These are phyloP conservation scores for Podaxis sp. DNA, from an alignment of 768 basidiomycete species.

Conservation along the genomic window DNA sequence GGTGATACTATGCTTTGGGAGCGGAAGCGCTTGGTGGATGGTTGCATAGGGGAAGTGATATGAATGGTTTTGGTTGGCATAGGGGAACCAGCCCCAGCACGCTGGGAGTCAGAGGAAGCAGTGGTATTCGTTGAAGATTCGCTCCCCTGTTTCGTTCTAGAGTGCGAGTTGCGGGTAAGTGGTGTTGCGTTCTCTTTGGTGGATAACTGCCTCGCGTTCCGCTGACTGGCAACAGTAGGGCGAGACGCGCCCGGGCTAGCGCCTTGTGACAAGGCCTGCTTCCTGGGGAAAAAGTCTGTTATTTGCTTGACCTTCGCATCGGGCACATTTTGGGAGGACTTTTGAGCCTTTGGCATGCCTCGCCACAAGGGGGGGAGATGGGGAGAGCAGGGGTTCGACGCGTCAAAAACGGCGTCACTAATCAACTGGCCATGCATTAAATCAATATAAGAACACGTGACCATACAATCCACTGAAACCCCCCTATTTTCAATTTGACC, in stretches of 20 bases:
- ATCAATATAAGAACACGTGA: conserved; percentile 10
- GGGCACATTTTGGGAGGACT: conserved; percentile 1
- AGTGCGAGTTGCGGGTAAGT: background rate
- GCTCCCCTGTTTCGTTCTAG: background rate
- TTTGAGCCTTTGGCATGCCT: conserved; percentile 11
- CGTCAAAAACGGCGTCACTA: conserved; percentile 1
- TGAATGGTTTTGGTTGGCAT: background rate
- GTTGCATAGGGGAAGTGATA: conserved; percentile 7
- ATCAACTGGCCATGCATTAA: background rate
- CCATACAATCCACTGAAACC: background rate
- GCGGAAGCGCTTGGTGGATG: conserved; percentile 8
- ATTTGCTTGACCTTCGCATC: conserved; percentile 11
- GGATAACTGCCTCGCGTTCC: background rate
- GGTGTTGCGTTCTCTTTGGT: conserved; percentile 6
- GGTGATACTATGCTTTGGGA: conserved; percentile 10
- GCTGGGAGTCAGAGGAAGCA: background rate
- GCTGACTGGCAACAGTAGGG: background rate
- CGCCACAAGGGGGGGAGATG: background rate
- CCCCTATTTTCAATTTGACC: background rate
- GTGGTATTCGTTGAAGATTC: background rate
- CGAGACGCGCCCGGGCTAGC: background rate
- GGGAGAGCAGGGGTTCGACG: background rate
- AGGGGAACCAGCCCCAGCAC: background rate
- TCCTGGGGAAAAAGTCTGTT: conserved; percentile 13
- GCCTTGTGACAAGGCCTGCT: background rate